Base-by-base conservation (phyloP, 1,284 basidiomycete genomes). In the Garcileccinum viscosum region DNA sequence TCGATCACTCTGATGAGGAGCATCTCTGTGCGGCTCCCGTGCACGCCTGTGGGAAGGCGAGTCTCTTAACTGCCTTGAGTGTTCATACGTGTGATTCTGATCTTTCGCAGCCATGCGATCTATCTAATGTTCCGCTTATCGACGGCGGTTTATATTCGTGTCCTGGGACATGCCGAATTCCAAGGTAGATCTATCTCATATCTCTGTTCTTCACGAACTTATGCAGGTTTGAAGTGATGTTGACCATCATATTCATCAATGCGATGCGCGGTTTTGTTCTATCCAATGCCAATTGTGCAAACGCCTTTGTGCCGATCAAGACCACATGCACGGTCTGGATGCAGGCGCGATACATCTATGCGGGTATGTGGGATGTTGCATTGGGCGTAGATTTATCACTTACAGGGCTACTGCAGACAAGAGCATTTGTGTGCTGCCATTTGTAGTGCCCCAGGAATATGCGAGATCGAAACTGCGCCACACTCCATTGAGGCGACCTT, bases 401-500 rank as follows among this genome's bases (percentile, higher is more conserved):
- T 17, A 72, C 58, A 14, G 2, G 44, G 19, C 30, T 67, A 70
- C 3, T n/a, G 24, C 70, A 88, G 87, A 1, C 82, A 89, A 80
- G 80, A 83, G 12, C 88, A 90, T 74, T 66, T 80, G 22, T 90
- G 89, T 73, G 68, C 72, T 11, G 76, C 79, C 0, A 50, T 77
- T 2, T 90, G 89, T 71, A 71, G 78, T 47, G 80, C 84, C 0
- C 71, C 74, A 0, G 89, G 88, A 0, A 86, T 87, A 32, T 89
- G 88, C 67, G 82, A 89, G 67, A 89, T 90, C 8, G 87, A 88
- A 44, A 88, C 85, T 0, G 80, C 84, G 1, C 89, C 89, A 0
- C 83, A 87, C 67, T 87, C 88, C 0, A 84, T 90, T 38, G 84
- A 89, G 70, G 86, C 86, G 1, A 89, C 87, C 0, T 90, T 90